These are phyloP conservation scores for Geotrichum macrosporum DNA, from an alignment of 1,139 yeast species.

Conservation along the genomic window DNA sequence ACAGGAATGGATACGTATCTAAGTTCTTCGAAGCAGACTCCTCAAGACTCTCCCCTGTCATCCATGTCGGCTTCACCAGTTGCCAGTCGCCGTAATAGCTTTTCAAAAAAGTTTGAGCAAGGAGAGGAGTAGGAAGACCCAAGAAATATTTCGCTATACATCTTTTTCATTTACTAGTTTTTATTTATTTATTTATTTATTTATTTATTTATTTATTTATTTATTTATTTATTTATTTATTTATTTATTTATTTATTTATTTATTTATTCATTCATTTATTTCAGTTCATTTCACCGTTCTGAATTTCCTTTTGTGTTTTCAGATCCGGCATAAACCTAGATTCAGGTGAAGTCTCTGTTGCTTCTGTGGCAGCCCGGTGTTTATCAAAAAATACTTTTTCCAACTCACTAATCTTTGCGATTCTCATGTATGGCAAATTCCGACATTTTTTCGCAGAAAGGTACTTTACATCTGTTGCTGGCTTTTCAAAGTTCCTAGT, in stretches of 20 bases:
- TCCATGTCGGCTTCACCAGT: background rate
- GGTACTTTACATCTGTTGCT: constrained; percentile 22
- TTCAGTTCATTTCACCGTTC: too few species aligned
- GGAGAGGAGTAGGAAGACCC: background rate
- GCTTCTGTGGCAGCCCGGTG: background rate
- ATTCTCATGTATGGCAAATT: constrained; percentile 9
- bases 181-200: too few species aligned
- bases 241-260: too few species aligned
- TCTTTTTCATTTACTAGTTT: too few species aligned
- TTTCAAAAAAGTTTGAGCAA: background rate
- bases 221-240: too few species aligned
- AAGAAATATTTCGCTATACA: too few species aligned
- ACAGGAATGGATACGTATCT: background rate
- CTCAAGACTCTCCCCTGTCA: constrained; percentile 1
- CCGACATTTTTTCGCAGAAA: constrained; percentile 5
- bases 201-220: too few species aligned
- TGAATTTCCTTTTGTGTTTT: background rate
- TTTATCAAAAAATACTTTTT: constrained; percentile 8
- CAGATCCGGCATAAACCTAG: background rate
- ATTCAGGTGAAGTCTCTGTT: too few species aligned
- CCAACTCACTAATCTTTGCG: constrained; percentile 4
- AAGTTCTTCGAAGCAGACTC: background rate
- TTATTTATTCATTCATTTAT: too few species aligned
- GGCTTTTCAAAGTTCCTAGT: constrained; percentile 23
- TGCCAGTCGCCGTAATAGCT: constrained; percentile 1